Evolutionary conservation across 495 filamentous ascomycete genomes (phyloP), one percentile per base, ranked within the genome.

Genomic region (Trichocladium antarcticum): DNA sequence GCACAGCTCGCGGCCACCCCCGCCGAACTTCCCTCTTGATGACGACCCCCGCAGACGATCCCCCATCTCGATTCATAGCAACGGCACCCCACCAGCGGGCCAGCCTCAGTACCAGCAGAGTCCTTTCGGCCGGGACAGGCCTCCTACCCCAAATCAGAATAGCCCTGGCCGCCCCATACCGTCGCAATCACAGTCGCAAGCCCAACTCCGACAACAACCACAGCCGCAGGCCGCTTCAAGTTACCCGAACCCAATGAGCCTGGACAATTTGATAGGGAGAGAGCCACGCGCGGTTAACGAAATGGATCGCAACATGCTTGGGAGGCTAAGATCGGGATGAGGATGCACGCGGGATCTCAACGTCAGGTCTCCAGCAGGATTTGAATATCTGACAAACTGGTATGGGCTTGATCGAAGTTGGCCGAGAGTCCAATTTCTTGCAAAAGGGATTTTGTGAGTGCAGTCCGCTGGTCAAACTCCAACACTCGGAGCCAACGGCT

Each of bases 271-370:
- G 41, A 65, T 75, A 53, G 58, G 53, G n/a, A 49, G 42, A 0
- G 54, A 54, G 12, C 27, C 38, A 46, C 62, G 21, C 50, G 21
- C 36, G 58, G 67, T 44, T 5, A 51, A 46, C 42, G 49, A 51
- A 20, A 74, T 75, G 27, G 72, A 75, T 45, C 58, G 57, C 19
- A 64, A 53, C 47, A 75, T 75, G 72, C 53, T 75, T 15, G 66
- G 63, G 15, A 54, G 55, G 21, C 37, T 65, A 35, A 51, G n/a
- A n/a, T n/a, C n/a, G n/a, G n/a, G n/a, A n/a, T n/a, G n/a, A n/a
- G n/a, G n/a, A n/a, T n/a, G n/a, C n/a, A n/a, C n/a, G n/a, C n/a
- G n/a, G n/a, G n/a, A n/a, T n/a, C n/a, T n/a, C n/a, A n/a, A n/a
- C n/a, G n/a, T n/a, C n/a, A n/a, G n/a, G n/a, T n/a, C n/a, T n/a